phyloP scores from a whole-genome alignment of 2,329 filamentous ascomycete genomes.

The Beauveria sp. region DNA sequence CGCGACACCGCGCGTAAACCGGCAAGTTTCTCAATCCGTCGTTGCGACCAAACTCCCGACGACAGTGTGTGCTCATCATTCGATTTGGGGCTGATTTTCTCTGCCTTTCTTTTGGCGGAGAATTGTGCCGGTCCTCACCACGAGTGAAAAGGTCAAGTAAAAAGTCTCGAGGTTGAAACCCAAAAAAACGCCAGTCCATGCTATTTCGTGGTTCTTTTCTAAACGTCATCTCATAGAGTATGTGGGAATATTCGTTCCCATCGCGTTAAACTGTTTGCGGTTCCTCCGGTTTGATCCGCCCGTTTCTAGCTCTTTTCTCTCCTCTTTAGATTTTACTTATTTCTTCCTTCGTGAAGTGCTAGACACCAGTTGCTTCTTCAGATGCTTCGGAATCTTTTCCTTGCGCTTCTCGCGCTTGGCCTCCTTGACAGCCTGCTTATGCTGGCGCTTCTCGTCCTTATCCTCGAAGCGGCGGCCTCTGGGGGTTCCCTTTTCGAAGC shows the following conservation, averaged over 20 bases:
- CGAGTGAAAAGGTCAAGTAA: neutral
- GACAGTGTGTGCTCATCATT: slow-evolving; percentile 40
- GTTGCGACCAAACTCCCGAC: slow-evolving; percentile 13
- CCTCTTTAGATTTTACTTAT: slow-evolving; percentile 19
- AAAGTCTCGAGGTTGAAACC: neutral
- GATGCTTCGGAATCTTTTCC: slow-evolving; percentile 90
- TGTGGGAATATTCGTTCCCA: neutral
- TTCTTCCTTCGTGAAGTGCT: slow-evolving; percentile 57
- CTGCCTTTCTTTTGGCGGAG: neutral
- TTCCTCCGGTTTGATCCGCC: neutral
- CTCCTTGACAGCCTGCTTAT: slow-evolving; percentile 89
- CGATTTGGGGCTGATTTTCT: slow-evolving; percentile 24
- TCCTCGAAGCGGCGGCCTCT: slow-evolving; percentile 82
- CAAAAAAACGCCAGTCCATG: slow-evolving; percentile 10
- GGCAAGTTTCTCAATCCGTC: slow-evolving; percentile 11
- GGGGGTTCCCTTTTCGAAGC: slow-evolving; percentile 60
- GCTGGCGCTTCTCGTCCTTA: slow-evolving; percentile 73
- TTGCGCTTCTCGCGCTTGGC: slow-evolving; percentile 90
- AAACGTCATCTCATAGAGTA: neutral
- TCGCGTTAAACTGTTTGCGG: slow-evolving; percentile 7
- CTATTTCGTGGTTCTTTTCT: neutral
- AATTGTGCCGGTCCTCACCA: neutral
- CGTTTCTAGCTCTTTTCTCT: slow-evolving; percentile 7
- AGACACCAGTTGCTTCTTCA: slow-evolving; percentile 83
- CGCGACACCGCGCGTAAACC: slow-evolving; percentile 21